Evolutionary conservation across 2,329 filamentous ascomycete species (phyloP).

Genomic region (Coniochaeta sp.): DNA sequence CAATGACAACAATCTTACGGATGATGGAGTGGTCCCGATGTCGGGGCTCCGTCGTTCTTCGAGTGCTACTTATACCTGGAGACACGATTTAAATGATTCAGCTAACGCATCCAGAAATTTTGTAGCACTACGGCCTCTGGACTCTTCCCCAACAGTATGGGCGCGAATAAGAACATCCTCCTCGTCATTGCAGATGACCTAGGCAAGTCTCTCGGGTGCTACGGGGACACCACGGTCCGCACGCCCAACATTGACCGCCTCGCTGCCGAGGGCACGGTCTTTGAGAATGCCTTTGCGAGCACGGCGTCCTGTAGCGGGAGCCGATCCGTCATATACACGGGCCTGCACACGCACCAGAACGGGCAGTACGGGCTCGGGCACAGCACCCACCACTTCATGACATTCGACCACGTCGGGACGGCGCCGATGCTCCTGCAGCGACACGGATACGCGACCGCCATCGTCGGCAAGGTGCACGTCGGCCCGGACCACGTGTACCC

Average conservation of each 20-base stretch:
- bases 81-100: too few relatives aligned
- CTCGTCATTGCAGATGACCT: slow-evolving; percentile 36
- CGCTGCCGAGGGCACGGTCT: slow-evolving; percentile 26
- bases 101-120: too few relatives aligned
- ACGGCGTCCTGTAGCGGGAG: slow-evolving; percentile 41
- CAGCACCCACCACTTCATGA: slow-evolving; percentile 33
- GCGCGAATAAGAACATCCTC: slow-evolving; percentile 30
- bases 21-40: too few relatives aligned
- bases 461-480: slow-evolving; percentile 42
- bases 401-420: slow-evolving; percentile 34
- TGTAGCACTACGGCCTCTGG: too few relatives aligned
- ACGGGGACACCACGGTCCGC: slow-evolving; percentile 19
- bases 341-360: slow-evolving; percentile 40
- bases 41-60: too few relatives aligned
- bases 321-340: slow-evolving; percentile 39
- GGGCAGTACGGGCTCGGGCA: slow-evolving; percentile 37
- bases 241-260: slow-evolving; percentile 35
- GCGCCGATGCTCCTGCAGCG: slow-evolving; percentile 29
- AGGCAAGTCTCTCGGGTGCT: slow-evolving; percentile 28
- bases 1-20: too few relatives aligned
- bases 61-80: too few relatives aligned
- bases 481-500: slow-evolving; percentile 31
- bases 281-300: slow-evolving; percentile 33
- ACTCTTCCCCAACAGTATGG: too few relatives aligned
- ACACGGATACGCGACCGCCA: slow-evolving; percentile 35